Percentiles rank a stretch among this genome's conserved stretches.
Conservation (phyloP, 306 rosid genomes). For the Heteromeles arbutifolia region DNA sequence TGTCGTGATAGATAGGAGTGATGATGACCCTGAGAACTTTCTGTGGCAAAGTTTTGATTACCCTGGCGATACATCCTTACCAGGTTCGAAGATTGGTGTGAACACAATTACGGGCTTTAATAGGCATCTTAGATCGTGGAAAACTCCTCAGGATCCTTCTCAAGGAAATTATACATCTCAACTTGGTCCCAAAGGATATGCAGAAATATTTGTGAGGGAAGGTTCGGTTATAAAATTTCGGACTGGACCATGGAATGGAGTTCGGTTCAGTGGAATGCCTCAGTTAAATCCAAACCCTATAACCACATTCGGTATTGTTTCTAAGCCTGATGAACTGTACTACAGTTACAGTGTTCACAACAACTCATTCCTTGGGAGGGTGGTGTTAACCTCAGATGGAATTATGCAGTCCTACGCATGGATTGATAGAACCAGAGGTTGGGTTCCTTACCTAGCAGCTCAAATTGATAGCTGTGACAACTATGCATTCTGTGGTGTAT, state of each 20-base stretch:
- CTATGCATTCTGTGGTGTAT: slow-evolving; percentile 40
- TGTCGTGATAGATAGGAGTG: no score
- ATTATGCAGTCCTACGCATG: not conserved
- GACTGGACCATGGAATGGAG: not conserved
- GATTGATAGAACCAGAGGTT: not conserved
- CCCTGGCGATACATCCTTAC: no score
- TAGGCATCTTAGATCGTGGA: slow-evolving; percentile 29
- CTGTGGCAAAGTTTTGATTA: no score
- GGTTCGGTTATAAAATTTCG: not conserved
- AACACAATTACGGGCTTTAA: slow-evolving; percentile 11
- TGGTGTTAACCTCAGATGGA: slow-evolving; percentile 22
- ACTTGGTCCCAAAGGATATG: not conserved
- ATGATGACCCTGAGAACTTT: no score
- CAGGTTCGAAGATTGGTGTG: no score
- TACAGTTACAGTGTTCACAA: slow-evolving; percentile 27
- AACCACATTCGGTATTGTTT: slow-evolving; percentile 16
- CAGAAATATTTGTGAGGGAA: not conserved
- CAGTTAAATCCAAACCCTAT: not conserved
- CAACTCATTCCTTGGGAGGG: slow-evolving; percentile 26
- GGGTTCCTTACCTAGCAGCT: not conserved
- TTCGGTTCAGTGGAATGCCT: not conserved
- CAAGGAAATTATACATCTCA: slow-evolving; percentile 12
- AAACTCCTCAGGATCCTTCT: slow-evolving; percentile 40
- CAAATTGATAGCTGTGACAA: slow-evolving; percentile 22
- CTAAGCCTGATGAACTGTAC: slow-evolving; percentile 23